These are phyloP conservation scores for Hypoxylon cercidicola DNA, from an alignment of 495 filamentous ascomycete species.

Conservation along the genomic window DNA sequence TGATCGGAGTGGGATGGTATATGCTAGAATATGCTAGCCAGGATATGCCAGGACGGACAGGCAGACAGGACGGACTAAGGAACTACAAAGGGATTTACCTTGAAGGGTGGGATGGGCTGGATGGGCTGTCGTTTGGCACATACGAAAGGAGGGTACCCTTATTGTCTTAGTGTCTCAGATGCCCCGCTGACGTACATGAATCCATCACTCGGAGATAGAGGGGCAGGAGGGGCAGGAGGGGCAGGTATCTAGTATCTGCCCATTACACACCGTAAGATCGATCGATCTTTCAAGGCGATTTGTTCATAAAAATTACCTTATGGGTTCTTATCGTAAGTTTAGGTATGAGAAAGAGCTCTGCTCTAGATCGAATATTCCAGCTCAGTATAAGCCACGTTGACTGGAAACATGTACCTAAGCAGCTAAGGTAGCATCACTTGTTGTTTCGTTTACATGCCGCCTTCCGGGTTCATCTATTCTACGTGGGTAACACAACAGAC, in stretches of 20 bases:
- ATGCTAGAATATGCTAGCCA: too few species aligned
- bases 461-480: slow-evolving; percentile 2
- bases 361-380: too few species aligned
- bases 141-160: slow-evolving; percentile 9
- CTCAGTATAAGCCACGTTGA: too few species aligned
- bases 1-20: slow-evolving; percentile 5
- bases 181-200: slow-evolving; percentile 33
- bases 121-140: background rate
- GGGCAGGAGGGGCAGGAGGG: slow-evolving; percentile 11
- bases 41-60: too few species aligned
- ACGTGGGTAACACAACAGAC: background rate
- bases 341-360: too few species aligned
- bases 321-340: too few species aligned
- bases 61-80: too few species aligned
- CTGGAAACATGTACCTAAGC: too few species aligned
- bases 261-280: slow-evolving; percentile 22
- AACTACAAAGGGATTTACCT: too few species aligned
- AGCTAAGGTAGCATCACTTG: too few species aligned
- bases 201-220: slow-evolving; percentile 19
- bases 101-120: background rate
- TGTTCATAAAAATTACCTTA: background rate
- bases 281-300: slow-evolving; percentile 4
- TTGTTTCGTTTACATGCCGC: background rate
- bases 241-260: background rate
- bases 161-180: slow-evolving; percentile 34